Conservation (phyloP, 176 grass and related monocot genomes). For the Tillandsia fasciculata region DNA sequence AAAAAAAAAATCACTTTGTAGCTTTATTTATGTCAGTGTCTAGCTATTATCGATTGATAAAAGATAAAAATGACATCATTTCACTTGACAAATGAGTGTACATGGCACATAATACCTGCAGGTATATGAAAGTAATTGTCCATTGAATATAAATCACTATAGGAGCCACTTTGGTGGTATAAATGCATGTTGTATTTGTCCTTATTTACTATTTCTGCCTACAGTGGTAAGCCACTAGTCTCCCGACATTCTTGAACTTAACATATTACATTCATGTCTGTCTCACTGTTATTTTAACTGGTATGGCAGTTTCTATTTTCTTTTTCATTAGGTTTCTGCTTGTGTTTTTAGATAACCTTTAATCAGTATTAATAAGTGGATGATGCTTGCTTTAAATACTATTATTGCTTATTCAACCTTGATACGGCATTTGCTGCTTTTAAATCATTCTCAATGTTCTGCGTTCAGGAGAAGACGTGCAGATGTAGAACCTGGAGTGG, state of each 20-base stretch:
- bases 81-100: no score
- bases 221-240: background rate
- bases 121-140: background rate
- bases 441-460: background rate
- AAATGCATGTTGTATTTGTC: no score
- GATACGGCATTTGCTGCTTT: background rate
- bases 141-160: background rate
- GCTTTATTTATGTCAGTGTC: no score
- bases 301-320: background rate
- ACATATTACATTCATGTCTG: background rate
- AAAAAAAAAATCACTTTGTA: no score
- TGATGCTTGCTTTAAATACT: background rate
- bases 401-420: background rate
- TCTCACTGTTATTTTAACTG: background rate
- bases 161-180: no score
- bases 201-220: background rate
- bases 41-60: no score
- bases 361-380: background rate
- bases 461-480: conserved; percentile 49
- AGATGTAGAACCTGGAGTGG: conserved; percentile 74
- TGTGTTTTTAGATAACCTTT: background rate
- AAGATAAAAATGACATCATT: no score
- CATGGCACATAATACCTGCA: no score
- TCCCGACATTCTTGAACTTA: background rate
- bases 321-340: background rate